Percentiles rank a stretch among this genome's conserved stretches.
Evolutionary conservation across 768 basidiomycete genomes (phyloP).

Genomic region (Boletus reticulatus): DNA sequence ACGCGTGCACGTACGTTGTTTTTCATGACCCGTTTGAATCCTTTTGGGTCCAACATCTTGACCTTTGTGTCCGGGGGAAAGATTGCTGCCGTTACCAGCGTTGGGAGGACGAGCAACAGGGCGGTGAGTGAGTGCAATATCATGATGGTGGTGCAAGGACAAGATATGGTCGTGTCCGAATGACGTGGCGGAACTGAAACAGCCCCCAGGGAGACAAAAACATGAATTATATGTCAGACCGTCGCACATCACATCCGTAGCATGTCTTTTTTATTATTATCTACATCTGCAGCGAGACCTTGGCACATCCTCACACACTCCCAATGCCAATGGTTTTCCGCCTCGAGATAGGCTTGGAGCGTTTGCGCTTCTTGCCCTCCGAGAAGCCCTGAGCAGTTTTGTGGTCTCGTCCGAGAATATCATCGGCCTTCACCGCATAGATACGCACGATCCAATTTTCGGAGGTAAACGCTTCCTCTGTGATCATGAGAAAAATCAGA

Average conservation of each 20-base stretch:
- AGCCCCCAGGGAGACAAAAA: not conserved
- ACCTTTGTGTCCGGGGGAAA: slow-evolving; percentile 57
- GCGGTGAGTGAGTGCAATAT: slow-evolving; percentile 18
- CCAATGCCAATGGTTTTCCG: slow-evolving; percentile 50
- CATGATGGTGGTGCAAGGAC: slow-evolving; percentile 18
- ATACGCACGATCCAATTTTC: slow-evolving; percentile 99
- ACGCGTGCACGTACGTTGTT: slow-evolving; percentile 59
- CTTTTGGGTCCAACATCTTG: slow-evolving; percentile 69
- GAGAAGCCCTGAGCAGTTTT: slow-evolving; percentile 85
- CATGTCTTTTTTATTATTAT: not conserved
- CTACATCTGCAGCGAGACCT: not conserved
- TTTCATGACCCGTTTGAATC: slow-evolving; percentile 72
- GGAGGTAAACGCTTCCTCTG: slow-evolving; percentile 97
- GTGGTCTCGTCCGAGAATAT: slow-evolving; percentile 84
- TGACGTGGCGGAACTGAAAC: slow-evolving; percentile 18
- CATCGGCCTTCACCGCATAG: slow-evolving; percentile 93
- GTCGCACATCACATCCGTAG: not conserved
- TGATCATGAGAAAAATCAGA: not conserved
- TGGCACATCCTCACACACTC: slow-evolving; percentile 9
- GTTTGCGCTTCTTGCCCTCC: slow-evolving; percentile 87
- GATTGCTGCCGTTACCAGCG: slow-evolving; percentile 42
- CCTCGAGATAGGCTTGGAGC: slow-evolving; percentile 62
- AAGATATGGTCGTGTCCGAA: not conserved
- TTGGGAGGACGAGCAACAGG: slow-evolving; percentile 29
- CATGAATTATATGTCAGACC: not conserved